Conservation (phyloP, 139 green algal species). For the Spirogloea muscicola region DNA sequence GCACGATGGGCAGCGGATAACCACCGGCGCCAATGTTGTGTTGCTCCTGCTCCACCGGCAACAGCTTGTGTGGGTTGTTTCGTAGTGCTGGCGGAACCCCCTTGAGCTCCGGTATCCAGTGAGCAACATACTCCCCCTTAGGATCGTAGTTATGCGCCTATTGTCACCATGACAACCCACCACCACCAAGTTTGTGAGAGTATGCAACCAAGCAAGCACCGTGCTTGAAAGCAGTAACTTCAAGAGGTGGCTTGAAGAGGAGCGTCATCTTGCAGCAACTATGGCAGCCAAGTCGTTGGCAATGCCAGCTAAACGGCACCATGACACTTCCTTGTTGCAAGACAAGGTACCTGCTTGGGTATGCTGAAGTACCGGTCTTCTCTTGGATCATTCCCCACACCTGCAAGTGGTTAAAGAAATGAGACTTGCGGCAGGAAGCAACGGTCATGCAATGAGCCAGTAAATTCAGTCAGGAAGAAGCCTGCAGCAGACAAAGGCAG, state of each 20-base stretch:
- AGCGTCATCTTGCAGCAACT: too few species aligned
- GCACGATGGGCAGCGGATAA: constrained; percentile 37
- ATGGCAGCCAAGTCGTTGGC: too few species aligned
- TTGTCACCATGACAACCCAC: not conserved
- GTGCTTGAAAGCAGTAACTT: too few species aligned
- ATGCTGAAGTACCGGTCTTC: constrained; percentile 53
- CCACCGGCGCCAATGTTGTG: not conserved
- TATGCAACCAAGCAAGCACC: too few species aligned
- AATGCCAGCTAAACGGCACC: too few species aligned
- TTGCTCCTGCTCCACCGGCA: constrained; percentile 56
- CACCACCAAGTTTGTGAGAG: not conserved
- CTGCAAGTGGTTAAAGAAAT: constrained; percentile 10
- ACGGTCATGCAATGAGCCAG: too few species aligned
- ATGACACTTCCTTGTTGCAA: too few species aligned
- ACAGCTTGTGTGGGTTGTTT: constrained; percentile 79
- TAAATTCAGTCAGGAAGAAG: too few species aligned
- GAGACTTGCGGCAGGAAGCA: too few species aligned
- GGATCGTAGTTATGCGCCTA: constrained; percentile 69
- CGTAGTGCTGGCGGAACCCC: constrained; percentile 63
- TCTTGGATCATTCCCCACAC: constrained; percentile 46
- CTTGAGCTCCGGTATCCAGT: constrained; percentile 84
- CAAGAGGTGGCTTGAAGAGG: not conserved
- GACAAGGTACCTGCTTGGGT: constrained; percentile 48
- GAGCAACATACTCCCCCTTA: constrained; percentile 77
- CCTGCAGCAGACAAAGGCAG: too few species aligned